These are phyloP conservation scores for Rosa lucieae DNA, from an alignment of 306 rosid genomes.

Conservation along the genomic window DNA sequence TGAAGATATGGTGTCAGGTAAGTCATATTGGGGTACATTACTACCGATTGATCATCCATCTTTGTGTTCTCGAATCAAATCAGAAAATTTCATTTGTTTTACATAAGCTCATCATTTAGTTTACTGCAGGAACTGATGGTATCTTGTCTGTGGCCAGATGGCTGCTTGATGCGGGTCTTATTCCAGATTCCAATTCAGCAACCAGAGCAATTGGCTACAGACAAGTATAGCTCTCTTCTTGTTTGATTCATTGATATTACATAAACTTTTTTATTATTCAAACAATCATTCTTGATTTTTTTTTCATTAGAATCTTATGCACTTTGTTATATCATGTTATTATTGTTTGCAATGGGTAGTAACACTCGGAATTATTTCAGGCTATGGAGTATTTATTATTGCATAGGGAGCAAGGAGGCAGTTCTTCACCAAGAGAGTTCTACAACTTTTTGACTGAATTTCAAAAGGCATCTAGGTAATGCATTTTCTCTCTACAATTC, in stretches of 20 bases:
- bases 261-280: slow-evolving; percentile 3
- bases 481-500: neutral
- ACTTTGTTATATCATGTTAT: neutral
- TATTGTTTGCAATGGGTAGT: neutral
- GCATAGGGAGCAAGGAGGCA: slow-evolving; percentile 65
- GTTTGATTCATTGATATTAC: neutral
- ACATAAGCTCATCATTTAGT: slow-evolving; percentile 18
- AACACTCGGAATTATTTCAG: slow-evolving; percentile 37
- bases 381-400: slow-evolving; percentile 77
- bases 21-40: slow-evolving; percentile 4
- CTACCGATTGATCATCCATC: neutral
- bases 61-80: neutral
- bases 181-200: slow-evolving; percentile 84
- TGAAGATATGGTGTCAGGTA: slow-evolving; percentile 93
- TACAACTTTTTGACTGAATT: slow-evolving; percentile 63
- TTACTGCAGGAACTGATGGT: slow-evolving; percentile 62
- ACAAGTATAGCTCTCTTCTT: slow-evolving; percentile 54
- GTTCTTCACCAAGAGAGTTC: slow-evolving; percentile 62
- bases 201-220: slow-evolving; percentile 89
- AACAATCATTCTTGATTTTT: neutral
- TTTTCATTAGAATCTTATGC: neutral
- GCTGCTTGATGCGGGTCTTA: slow-evolving; percentile 89
- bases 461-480: slow-evolving; percentile 85
- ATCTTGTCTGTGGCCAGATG: slow-evolving; percentile 78
- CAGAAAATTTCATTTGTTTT: neutral